Base-by-base conservation (phyloP, 352 stramenopile species). In the Saprolegnia parasitica region DNA sequence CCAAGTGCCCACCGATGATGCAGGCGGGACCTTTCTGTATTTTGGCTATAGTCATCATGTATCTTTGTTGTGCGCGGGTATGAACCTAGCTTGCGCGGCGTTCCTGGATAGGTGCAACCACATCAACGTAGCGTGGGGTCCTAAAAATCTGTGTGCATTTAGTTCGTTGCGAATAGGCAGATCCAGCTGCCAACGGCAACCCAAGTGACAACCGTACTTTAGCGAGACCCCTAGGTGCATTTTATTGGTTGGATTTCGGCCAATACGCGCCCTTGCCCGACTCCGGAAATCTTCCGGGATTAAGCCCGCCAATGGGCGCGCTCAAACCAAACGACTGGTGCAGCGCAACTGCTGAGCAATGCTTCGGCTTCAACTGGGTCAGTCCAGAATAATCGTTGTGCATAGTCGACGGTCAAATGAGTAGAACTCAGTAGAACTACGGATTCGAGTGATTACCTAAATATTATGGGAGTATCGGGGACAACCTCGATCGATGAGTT, bases 371-470 rank as follows among this genome's bases (percentile, higher is more conserved):
- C 18, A n/a, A n/a, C 42, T 15, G 11, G 13, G 42, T 49, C 42
- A 49, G 42, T 49, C 13, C 18, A 15, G 42, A 49, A 49, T 49
- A n/a, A 49, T 35, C 29, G 29, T 35, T 35, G 29, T 5, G 8
- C 42, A n/a, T 49, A 49, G 42, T 49, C 18, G 42, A 49, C 13
- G 39, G 39, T 46, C 8, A 15, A 15, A 15, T 46, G 39, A 16
- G 52, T 58, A 16, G 57, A 52, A 65, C 5, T 23, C 26, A 54
- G n/a, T 10, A 40, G 26, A 46, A 66, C 29, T 35, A 47, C 21
- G 62, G 62, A 68, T 61, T 68, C 62, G 62, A 61, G 62, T 68
- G 62, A 68, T 68, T 68, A 68, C 62, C 40, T 56, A 45, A 61
- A 68, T 35, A 60, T 35, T 47, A 50, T 42, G 63, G 63, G 63